These are phyloP conservation scores for Pittosporum tobira DNA, from an alignment of 129 eudicot species.

Conservation along the genomic window DNA sequence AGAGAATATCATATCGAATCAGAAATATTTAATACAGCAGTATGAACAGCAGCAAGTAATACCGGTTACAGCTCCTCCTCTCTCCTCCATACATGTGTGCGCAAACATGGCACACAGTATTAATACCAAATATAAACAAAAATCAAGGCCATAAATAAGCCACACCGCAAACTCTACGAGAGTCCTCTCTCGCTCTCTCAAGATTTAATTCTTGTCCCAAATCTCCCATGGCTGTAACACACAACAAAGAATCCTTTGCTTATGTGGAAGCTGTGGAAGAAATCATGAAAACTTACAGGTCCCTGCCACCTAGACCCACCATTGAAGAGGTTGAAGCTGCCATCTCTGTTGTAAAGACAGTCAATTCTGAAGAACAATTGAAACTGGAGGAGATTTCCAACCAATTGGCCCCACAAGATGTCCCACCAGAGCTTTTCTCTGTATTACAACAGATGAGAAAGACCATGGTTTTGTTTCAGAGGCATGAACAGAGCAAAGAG, in stretches of 20 bases:
- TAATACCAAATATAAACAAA: too few relatives aligned
- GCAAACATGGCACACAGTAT: too few relatives aligned
- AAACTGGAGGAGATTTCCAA: slow-evolving; percentile 42
- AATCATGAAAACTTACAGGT: slow-evolving; percentile 59
- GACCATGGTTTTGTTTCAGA: slow-evolving; percentile 40
- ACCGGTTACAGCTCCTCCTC: too few relatives aligned
- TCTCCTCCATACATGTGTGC: too few relatives aligned
- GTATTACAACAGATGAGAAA: slow-evolving; percentile 48
- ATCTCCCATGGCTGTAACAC: slow-evolving; percentile 27
- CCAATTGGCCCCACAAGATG: slow-evolving; percentile 32
- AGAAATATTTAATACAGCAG: too few relatives aligned
- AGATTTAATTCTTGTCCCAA: background rate
- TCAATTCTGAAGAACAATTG: slow-evolving; percentile 30
- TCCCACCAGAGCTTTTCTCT: slow-evolving; percentile 44
- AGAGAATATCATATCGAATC: too few relatives aligned
- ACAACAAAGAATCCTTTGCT: slow-evolving; percentile 29
- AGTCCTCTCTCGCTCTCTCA: background rate
- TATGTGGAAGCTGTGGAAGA: slow-evolving; percentile 40
- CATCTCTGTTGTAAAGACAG: slow-evolving; percentile 47
- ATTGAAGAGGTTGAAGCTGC: slow-evolving; percentile 74
- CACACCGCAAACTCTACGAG: background rate
- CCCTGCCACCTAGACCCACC: slow-evolving; percentile 72
- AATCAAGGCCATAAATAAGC: background rate
- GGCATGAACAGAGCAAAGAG: slow-evolving; percentile 65
- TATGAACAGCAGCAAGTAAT: too few relatives aligned